Evolutionary conservation across 78 protist species (phyloP), one percentile per base, ranked within the genome.

Genomic region (Dictyostelium purpureum): DNA sequence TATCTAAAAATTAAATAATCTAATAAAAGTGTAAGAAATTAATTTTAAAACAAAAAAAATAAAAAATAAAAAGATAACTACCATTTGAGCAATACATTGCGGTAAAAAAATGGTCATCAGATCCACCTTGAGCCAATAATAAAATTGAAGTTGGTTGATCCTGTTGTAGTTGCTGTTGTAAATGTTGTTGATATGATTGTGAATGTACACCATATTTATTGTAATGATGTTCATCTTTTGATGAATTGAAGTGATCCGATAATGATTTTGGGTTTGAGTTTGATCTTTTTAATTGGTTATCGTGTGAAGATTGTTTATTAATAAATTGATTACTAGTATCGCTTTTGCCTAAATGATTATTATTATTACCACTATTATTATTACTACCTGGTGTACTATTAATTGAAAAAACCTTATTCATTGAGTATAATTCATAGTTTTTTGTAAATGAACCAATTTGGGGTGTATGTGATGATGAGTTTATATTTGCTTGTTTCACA

Each of bases 31-130:
- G 18, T 35, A 14, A 65, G 6, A 14, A 5, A 14, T 12, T 59
- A 19, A 24, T 59, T 26, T 2, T 51, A 0, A 18, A 4, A 18
- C 0, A 18, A 14, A 14, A 10, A 19, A 7, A 26, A 6, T 19
- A 19, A 56, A 56, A 19, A 42, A 19, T 1, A 5, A 67, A n/a
- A 0, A 24, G 12, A 59, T 37, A 66, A 40, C 24, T 54, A 82
- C 90, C 91, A 83, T 83, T 83, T 83, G 91, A 83, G 43, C 91
- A 83, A 73, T 73, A 83, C 83, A 83, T 70, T 43, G 91, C 91
- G 43, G 78, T 71, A 28, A 83, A 83, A 19, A 67, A 14, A 52
- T 83, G 91, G 24, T 83, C 81, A 26, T 70, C 79, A 59, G 49
- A 51, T 21, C 66, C 79, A 57, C 76, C 80, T 56, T 83, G 91